phyloP scores from a whole-genome alignment of 2,329 filamentous ascomycete species.

The Tolypocladium inflatum region DNA sequence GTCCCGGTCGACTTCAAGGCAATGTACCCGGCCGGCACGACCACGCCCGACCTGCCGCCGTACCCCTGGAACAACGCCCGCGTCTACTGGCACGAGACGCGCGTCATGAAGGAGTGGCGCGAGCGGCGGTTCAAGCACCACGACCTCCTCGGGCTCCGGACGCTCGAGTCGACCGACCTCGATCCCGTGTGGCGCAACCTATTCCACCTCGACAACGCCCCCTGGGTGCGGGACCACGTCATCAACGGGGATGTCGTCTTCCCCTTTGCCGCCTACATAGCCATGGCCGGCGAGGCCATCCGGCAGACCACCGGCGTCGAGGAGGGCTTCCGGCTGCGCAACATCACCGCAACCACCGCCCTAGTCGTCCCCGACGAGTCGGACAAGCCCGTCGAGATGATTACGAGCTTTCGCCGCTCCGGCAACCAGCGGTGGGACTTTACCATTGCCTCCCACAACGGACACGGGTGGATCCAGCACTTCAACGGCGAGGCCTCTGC shows the following conservation, averaged over 20 bases:
- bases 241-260: constrained; percentile 32
- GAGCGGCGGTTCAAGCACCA: too few relatives aligned
- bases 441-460: constrained; percentile 13
- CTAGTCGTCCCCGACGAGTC: constrained; percentile 17
- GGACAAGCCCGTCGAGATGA: constrained; percentile 16
- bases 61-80: constrained; percentile 9
- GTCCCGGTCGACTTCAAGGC: background rate
- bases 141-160: too few relatives aligned
- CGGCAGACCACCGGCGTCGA: constrained; percentile 8
- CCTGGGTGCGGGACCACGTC: constrained; percentile 35
- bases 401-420: constrained; percentile 18
- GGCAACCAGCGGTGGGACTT: constrained; percentile 22
- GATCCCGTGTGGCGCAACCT: constrained; percentile 6
- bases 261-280: constrained; percentile 25
- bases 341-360: constrained; percentile 18
- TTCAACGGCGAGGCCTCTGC: background rate
- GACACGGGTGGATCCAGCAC: constrained; percentile 12
- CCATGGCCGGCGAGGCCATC: constrained; percentile 17
- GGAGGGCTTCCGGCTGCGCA: constrained; percentile 14
- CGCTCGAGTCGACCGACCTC: too few relatives aligned
- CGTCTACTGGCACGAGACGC: constrained; percentile 7
- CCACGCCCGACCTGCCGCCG: constrained; percentile 4
- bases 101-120: background rate
- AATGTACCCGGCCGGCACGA: background rate
- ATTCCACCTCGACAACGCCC: constrained; percentile 8